A percentile compares a stretch with the other conserved stretches of the same genome.
Evolutionary conservation across 768 basidiomycete genomes (phyloP).

Genomic region (Hypholoma fasciculare): DNA sequence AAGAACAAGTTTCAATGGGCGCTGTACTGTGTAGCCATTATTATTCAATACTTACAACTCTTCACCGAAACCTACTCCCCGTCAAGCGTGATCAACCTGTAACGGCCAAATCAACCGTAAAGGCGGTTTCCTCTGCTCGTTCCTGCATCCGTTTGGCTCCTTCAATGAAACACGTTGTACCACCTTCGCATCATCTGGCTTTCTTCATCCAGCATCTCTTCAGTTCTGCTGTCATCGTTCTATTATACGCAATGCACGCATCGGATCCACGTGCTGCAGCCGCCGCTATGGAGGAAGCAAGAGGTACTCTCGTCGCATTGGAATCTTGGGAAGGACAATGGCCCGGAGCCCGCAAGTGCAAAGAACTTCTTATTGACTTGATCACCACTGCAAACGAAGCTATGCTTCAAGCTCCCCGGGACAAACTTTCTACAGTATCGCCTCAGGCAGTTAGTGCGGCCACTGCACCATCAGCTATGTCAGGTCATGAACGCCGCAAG

Average conservation of each 20-base stretch:
- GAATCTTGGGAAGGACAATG: slow-evolving; percentile 84
- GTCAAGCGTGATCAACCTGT: slow-evolving; percentile 71
- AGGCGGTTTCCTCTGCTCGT: slow-evolving; percentile 82
- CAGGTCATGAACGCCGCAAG: slow-evolving; percentile 51
- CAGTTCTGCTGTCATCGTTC: slow-evolving; percentile 83
- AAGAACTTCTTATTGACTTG: slow-evolving; percentile 72
- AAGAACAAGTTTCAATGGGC: slow-evolving; percentile 84
- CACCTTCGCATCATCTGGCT: slow-evolving; percentile 83
- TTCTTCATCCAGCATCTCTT: slow-evolving; percentile 91
- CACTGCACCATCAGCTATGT: slow-evolving; percentile 23
- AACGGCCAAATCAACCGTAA: slow-evolving; percentile 70
- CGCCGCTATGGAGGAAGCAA: slow-evolving; percentile 82
- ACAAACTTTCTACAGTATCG: slow-evolving; percentile 19
- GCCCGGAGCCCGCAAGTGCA: slow-evolving; percentile 89
- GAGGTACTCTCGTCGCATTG: slow-evolving; percentile 66
- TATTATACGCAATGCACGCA: slow-evolving; percentile 86
- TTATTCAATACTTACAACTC: slow-evolving; percentile 83
- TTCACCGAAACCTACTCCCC: slow-evolving; percentile 87
- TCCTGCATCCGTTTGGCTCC: slow-evolving; percentile 85
- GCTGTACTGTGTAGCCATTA: slow-evolving; percentile 87
- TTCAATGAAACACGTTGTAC: slow-evolving; percentile 81
- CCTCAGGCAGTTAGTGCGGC: slow-evolving; percentile 4
- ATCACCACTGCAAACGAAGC: slow-evolving; percentile 70
- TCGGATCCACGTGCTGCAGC: slow-evolving; percentile 62
- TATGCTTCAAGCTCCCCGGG: slow-evolving; percentile 41